Base-by-base conservation (phyloP, 306 rosid genomes). In the Senna siamea region DNA sequence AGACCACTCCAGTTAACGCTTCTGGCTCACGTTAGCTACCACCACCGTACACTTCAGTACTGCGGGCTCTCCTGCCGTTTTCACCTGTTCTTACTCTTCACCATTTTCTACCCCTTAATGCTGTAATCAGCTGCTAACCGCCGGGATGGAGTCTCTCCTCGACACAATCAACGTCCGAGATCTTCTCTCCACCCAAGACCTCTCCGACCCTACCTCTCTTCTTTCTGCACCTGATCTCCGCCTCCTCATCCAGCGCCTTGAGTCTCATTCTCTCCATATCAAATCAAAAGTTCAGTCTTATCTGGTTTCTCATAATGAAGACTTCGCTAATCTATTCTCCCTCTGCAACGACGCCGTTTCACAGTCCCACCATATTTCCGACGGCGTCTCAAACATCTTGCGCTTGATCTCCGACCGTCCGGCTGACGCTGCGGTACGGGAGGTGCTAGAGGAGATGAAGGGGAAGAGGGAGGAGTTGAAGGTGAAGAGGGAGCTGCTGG, bases 191-290 rank as follows among this genome's bases (percentile, higher is more conserved):
- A 79, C 92, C 41, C 82, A 86, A 60, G 97, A 94, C 78, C 90
- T 94, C 82, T 85, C 90, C 53, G 97, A 94, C 77, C 97, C 88
- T 0, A 85, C 79, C 13, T 78, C 98, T 4, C 93, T 96, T 1
- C 96, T 95, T 73, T 87, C 98, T 6, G 92, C 98, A 9, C 99
- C 99, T 14, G 98, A 95, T 92, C 99, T 95, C 65, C 96, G 93
- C 68, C 97, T 90, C 80, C 87, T 94, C 47, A 90, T 90, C 82
- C 89, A 90, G 68, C 93, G 99, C 17, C 93, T 94, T n/a, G 99
- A 94, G 64, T 88, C 99, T 6, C 97, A 92, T 72, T 92, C 98
- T 48, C 85, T 87, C 67, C 93, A 85, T 70, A 92, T 94, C 83
- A 92, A 88, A 30, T 74, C 93, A 3, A 90, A 87, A 78, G 87